Percentiles rank a stretch among this genome's conserved stretches.
phyloP scores from a whole-genome alignment of 768 basidiomycete species.

The Tulasnella sp. region DNA sequence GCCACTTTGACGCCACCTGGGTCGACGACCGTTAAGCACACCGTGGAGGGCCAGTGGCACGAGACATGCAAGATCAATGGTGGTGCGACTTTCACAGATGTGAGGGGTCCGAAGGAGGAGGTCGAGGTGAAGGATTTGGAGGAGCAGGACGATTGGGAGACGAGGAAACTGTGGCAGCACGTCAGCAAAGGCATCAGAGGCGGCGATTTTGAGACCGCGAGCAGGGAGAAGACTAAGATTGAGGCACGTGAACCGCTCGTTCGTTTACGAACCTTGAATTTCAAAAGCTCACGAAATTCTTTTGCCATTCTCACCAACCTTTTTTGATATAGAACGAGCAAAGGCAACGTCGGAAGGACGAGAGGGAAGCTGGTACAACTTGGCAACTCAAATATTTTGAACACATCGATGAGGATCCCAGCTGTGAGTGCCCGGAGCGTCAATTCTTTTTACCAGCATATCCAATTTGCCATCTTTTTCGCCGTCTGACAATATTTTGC shows the following conservation, averaged over 20 bases:
- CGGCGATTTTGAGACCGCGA: constrained; percentile 87
- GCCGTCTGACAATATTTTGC: no score
- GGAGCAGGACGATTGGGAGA: constrained; percentile 68
- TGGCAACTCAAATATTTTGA: constrained; percentile 76
- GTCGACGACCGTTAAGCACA: constrained; percentile 29
- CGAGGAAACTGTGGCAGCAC: constrained; percentile 66
- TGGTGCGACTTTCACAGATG: constrained; percentile 57
- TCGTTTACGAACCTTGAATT: neutral
- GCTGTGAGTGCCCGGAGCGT: constrained; percentile 53
- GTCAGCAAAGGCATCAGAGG: constrained; percentile 87
- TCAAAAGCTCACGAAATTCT: neutral
- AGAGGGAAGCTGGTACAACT: constrained; percentile 51
- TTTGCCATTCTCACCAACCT: neutral
- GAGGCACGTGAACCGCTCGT: constrained; percentile 44
- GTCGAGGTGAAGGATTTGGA: constrained; percentile 50
- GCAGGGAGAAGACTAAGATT: constrained; percentile 76
- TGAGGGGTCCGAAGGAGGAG: constrained; percentile 60
- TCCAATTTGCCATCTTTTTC: no score
- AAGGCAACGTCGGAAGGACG: constrained; percentile 77
- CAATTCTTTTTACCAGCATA: neutral
- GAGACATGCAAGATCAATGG: constrained; percentile 29
- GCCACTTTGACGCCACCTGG: constrained; percentile 50
- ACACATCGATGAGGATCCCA: constrained; percentile 54
- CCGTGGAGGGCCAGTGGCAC: constrained; percentile 77
- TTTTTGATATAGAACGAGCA: constrained; percentile 63